A percentile compares a stretch with the other conserved stretches of the same genome.
phyloP scores from a whole-genome alignment of 2,329 filamentous ascomycete genomes.

The Cladorrhinum sp. region DNA sequence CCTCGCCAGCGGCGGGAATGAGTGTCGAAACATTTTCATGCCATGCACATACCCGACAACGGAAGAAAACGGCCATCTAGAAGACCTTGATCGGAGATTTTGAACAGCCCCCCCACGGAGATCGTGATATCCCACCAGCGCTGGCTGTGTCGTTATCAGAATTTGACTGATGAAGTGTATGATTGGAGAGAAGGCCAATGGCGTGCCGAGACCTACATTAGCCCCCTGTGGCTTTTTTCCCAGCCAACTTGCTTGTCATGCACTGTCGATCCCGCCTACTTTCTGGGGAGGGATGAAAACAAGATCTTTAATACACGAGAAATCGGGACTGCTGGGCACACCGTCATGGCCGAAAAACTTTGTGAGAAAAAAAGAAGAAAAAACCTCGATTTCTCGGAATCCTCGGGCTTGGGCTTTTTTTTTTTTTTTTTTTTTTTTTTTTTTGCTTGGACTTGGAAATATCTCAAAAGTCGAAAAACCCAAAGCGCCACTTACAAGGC shows the following conservation, averaged over 20 bases:
- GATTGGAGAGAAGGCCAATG: slow-evolving; percentile 10
- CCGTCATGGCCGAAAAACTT: not conserved
- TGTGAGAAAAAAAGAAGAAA: too few relatives aligned
- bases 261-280: slow-evolving; percentile 13
- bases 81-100: not conserved
- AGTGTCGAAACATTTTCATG: too few relatives aligned
- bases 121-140: not conserved
- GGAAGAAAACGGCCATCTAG: not conserved
- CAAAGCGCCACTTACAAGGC: not conserved
- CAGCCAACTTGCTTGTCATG: slow-evolving; percentile 12
- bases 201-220: slow-evolving; percentile 14
- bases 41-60: not conserved
- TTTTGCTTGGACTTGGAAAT: not conserved
- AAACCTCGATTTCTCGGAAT: not conserved
- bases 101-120: not conserved
- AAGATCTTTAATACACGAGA: not conserved
- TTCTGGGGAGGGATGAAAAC: not conserved
- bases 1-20: not conserved
- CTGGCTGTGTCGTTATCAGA: not conserved
- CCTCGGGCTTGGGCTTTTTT: not conserved
- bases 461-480: not conserved
- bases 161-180: not conserved
- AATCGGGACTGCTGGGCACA: not conserved
- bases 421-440: not conserved
- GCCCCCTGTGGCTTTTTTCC: not conserved